Evolutionary conservation across 1,139 yeast genomes (phyloP).

Genomic region (Candida neerlandica): DNA sequence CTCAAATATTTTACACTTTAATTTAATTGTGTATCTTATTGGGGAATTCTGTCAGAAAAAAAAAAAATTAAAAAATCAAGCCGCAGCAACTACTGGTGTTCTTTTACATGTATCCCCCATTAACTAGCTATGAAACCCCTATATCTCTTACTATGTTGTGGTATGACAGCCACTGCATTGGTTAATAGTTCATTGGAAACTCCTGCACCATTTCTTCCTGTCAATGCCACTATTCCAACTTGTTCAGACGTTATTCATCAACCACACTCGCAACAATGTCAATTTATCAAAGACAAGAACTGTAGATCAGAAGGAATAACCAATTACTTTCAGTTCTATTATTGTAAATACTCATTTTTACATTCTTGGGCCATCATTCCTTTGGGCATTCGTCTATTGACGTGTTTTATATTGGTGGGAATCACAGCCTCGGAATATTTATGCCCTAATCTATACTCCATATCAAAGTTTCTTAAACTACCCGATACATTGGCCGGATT

Average conservation of each 20-base stretch:
- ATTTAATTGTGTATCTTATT: too few relatives aligned
- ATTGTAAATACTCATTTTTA: constrained; percentile 26
- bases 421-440: constrained; percentile 74
- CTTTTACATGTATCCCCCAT: not conserved
- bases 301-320: constrained; percentile 41
- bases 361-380: constrained; percentile 20
- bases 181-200: not conserved
- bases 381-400: constrained; percentile 19
- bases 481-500: constrained; percentile 85
- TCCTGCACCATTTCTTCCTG: not conserved
- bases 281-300: constrained; percentile 43
- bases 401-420: constrained; percentile 65
- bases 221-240: not conserved
- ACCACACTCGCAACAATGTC: constrained; percentile 43
- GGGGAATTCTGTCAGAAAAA: not conserved
- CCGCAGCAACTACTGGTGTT: not conserved
- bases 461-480: constrained; percentile 60
- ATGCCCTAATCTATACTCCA: constrained; percentile 69
- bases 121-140: not conserved
- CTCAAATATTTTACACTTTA: too few relatives aligned
- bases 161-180: not conserved
- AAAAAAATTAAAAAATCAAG: not conserved
- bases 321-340: constrained; percentile 44
- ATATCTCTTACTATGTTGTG: not conserved
- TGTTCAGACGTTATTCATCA: constrained; percentile 15